phyloP scores from a whole-genome alignment of 2,329 filamentous ascomycete genomes.

The Sporothrix brunneoviolacea region DNA sequence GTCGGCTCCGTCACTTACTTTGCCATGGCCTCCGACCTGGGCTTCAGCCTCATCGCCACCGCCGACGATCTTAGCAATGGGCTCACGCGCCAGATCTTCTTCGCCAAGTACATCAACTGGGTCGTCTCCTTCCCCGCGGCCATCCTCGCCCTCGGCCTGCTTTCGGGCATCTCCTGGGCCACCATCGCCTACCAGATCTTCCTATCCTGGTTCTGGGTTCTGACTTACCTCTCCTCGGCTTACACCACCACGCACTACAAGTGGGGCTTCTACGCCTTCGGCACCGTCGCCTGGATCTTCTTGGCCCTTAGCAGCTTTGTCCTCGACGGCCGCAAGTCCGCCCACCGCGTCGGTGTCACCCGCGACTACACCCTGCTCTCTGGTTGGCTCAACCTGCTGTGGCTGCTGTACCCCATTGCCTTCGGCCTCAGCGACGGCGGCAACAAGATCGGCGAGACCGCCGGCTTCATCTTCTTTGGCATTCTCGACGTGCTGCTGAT shows the following conservation, averaged over 20 bases:
- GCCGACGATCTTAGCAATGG: constrained; percentile 27
- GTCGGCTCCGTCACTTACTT: constrained; percentile 46
- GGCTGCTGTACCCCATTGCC: constrained; percentile 49
- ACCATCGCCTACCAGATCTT: constrained; percentile 46
- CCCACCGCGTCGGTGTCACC: constrained; percentile 34
- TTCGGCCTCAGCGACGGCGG: constrained; percentile 47
- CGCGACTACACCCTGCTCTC: constrained; percentile 40
- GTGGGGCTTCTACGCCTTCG: constrained; percentile 52
- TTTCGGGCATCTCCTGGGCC: constrained; percentile 47
- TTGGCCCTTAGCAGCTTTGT: constrained; percentile 42
- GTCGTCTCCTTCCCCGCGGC: constrained; percentile 42
- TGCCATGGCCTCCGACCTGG: constrained; percentile 46
- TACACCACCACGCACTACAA: constrained; percentile 45
- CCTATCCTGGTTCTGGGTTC: constrained; percentile 45
- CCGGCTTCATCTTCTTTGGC: constrained; percentile 45
- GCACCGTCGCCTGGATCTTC: constrained; percentile 39
- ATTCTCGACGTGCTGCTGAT: constrained; percentile 45
- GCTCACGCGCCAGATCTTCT: constrained; percentile 45
- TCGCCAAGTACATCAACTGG: constrained; percentile 50
- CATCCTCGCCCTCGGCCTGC: constrained; percentile 40
- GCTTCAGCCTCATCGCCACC: constrained; percentile 31
- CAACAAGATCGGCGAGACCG: constrained; percentile 41
- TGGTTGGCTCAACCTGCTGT: constrained; percentile 44
- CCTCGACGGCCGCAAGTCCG: constrained; percentile 30
- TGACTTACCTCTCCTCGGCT: constrained; percentile 43